Evolutionary conservation across 805 yeast genomes (phyloP), one percentile per base, ranked within the genome.

Genomic region (Metschnikowia amazonensis): DNA sequence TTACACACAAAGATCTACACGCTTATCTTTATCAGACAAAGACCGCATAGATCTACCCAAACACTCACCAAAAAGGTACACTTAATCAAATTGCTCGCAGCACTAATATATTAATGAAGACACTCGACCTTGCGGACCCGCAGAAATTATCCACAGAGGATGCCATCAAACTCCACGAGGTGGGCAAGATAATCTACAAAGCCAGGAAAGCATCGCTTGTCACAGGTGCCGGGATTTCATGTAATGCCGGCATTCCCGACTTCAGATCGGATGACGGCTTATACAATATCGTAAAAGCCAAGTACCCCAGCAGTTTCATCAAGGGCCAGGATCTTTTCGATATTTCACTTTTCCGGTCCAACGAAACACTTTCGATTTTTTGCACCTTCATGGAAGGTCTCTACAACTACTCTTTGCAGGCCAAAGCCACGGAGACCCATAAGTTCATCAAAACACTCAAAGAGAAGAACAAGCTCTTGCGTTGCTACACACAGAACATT

Each of bases 211-310:
- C 82, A n/a, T 73, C 85, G 17, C 74, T 86, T 3, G 70, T 90
- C 44, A 89, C 97, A 0, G 98, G 99, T 6, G 99, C 99, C 2
- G 99, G 99, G 0, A 89, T 92, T 47, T 88, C 97, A 13, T 89
- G 97, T 62, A 88, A 86, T 60, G 97, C 98, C 1, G 98, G 99
- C 0, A 94, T 92, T 38, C 99, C 99, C 3, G 98, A 92, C 62
- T 90, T 90, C 62, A 75, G 98, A 45, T 86, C 95, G 3, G 70
- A 82, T 8, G 79, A 84, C 53, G 98, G 98, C 2, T 74, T 90
- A 8, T 90, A 92, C 66, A 81, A 84, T 48, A 61, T 81, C 65
- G 86, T 84, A 27, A 87, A 84, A 59, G 62, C 67, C 16, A 78
- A 77, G 51, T 76, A 79, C 54, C 85, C 90, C 1, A 74, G 73